phyloP scores from a whole-genome alignment of 345 rosid genomes.

The Bruguiera gymnorhiza region DNA sequence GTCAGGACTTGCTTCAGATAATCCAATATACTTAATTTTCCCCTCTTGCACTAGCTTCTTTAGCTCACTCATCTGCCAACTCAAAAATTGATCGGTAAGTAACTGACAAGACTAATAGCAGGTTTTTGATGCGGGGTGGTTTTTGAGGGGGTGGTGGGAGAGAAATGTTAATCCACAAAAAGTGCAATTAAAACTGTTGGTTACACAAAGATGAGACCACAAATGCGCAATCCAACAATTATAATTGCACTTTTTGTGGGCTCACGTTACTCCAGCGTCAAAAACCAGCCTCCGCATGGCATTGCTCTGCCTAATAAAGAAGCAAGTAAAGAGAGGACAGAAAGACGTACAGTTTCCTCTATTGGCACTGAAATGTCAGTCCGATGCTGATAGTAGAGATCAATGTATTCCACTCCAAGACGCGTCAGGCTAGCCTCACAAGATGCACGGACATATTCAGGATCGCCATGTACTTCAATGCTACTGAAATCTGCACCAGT shows the following conservation, averaged over 20 bases:
- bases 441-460: slow-evolving; percentile 31
- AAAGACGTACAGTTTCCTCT: slow-evolving; percentile 28
- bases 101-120: no score
- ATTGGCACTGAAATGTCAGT: slow-evolving; percentile 26
- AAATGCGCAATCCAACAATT: no score
- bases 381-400: slow-evolving; percentile 35
- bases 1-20: slow-evolving; percentile 47
- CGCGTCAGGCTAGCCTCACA: slow-evolving; percentile 33
- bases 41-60: slow-evolving; percentile 43
- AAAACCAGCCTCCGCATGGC: no score
- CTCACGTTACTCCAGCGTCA: no score
- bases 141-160: no score
- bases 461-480: slow-evolving; percentile 7
- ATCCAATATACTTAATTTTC: slow-evolving; percentile 42
- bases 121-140: no score
- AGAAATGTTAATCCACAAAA: no score
- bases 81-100: not conserved
- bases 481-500: not conserved
- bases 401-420: slow-evolving; percentile 34
- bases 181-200: no score
- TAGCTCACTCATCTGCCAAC: slow-evolving; percentile 36
- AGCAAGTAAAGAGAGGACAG: not conserved
- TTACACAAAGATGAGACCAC: no score
- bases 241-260: no score
- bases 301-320: no score